Conservation (phyloP, 139 green algal species). For the Pleodorina starrii region DNA sequence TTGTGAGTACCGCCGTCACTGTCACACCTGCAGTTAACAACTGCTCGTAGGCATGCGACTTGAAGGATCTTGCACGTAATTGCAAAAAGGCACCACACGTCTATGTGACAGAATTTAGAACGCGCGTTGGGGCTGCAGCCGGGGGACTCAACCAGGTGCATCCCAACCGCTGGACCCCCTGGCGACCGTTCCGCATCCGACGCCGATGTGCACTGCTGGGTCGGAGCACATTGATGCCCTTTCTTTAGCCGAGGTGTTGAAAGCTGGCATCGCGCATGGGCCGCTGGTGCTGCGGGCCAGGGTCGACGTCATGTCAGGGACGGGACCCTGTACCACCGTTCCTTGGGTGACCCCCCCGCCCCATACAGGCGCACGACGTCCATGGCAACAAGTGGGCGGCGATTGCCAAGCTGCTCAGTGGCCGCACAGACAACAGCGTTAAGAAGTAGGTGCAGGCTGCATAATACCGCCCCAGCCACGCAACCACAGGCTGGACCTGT, state of each 20-base stretch:
- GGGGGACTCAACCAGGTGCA: background rate
- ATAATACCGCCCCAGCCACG: too few species aligned
- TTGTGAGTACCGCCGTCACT: constrained; percentile 48
- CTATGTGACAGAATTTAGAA: background rate
- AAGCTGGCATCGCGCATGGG: too few species aligned
- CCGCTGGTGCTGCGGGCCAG: too few species aligned
- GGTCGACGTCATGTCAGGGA: background rate
- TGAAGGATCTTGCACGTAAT: background rate
- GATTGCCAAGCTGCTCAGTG: constrained; percentile 77
- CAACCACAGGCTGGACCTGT: too few species aligned
- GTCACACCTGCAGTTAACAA: background rate
- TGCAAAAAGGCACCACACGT: background rate
- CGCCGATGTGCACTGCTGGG: too few species aligned
- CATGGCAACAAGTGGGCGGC: constrained; percentile 71
- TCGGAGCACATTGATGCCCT: too few species aligned
- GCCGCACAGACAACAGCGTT: constrained; percentile 77
- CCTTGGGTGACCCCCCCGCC: background rate
- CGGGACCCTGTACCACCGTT: too few species aligned
- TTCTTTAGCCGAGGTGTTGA: too few species aligned
- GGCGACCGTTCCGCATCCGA: too few species aligned
- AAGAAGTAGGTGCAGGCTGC: constrained; percentile 69
- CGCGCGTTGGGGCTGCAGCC: background rate
- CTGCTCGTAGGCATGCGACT: background rate
- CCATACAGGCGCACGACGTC: constrained; percentile 61
- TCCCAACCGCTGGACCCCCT: background rate